Evolutionary conservation across 805 yeast genomes (phyloP).

Genomic region (Saccharomycopsis vini): DNA sequence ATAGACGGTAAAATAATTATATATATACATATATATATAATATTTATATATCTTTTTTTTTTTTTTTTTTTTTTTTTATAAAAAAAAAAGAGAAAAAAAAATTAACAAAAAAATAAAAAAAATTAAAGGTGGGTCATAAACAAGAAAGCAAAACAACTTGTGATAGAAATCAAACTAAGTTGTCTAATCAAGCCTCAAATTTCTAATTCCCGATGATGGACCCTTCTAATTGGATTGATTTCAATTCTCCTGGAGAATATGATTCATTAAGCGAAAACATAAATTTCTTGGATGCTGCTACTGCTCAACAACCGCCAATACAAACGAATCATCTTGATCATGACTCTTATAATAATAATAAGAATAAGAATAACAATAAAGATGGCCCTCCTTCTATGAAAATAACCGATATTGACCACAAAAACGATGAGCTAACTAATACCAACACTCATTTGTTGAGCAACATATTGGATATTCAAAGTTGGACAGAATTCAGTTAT

Average conservation of each 20-base stretch:
- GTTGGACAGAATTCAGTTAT: conserved; percentile 15
- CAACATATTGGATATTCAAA: conserved; percentile 13
- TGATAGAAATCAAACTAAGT: too few species aligned
- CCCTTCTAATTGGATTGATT: conserved; percentile 18
- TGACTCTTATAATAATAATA: background rate
- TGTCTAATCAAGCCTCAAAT: too few species aligned
- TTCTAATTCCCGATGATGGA: too few species aligned
- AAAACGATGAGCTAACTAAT: background rate
- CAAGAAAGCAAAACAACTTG: too few species aligned
- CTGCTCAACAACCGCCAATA: background rate
- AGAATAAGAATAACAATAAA: background rate
- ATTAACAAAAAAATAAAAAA: too few species aligned
- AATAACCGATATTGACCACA: too few species aligned
- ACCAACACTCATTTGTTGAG: background rate
- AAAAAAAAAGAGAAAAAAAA: background rate
- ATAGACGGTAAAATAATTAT: too few species aligned
- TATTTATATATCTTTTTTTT: background rate
- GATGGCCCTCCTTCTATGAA: too few species aligned
- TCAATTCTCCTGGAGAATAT: conserved; percentile 16
- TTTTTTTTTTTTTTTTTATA: background rate
- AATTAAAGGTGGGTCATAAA: too few species aligned
- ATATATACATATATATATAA: too few species aligned
- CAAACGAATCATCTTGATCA: background rate
- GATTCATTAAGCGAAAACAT: conserved; percentile 9
- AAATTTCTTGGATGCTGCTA: conserved; percentile 3